Percentiles rank a stretch among this genome's conserved stretches.
phyloP scores from a whole-genome alignment of 257 asterid species.

The Ilex aquifolium region DNA sequence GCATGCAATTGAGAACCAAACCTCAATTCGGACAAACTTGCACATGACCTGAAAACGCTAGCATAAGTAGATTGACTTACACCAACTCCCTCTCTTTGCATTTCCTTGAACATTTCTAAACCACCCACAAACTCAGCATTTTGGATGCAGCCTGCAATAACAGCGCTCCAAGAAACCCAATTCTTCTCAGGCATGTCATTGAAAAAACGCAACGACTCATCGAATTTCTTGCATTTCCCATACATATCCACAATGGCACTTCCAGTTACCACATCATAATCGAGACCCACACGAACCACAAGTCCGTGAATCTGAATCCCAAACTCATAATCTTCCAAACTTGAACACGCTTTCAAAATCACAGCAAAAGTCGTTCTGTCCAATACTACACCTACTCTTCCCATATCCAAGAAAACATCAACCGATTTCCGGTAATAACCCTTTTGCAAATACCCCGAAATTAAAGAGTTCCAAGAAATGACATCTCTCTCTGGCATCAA shows the following conservation, averaged over 20 bases:
- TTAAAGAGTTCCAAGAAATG: constrained; percentile 81
- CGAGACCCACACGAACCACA: constrained; percentile 52
- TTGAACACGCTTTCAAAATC: constrained; percentile 55
- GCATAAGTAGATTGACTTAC: constrained; percentile 85
- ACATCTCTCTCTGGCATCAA: constrained; percentile 68
- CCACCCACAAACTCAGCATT: constrained; percentile 47
- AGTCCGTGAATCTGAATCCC: constrained; percentile 66
- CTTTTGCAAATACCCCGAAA: constrained; percentile 71
- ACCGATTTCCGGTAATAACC: constrained; percentile 36
- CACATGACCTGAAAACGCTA: constrained; percentile 70
- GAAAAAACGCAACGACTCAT: constrained; percentile 46
- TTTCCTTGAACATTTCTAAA: constrained; percentile 51
- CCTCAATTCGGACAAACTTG: constrained; percentile 42
- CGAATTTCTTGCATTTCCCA: constrained; percentile 70
- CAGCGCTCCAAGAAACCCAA: constrained; percentile 88
- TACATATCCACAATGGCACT: constrained; percentile 82
- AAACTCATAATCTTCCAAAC: constrained; percentile 33
- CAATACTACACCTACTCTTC: constrained; percentile 45
- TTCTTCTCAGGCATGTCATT: constrained; percentile 56
- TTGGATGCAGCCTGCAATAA: constrained; percentile 69
- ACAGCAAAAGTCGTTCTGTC: constrained; percentile 72
- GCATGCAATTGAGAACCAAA: constrained; percentile 73
- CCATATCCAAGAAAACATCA: constrained; percentile 46
- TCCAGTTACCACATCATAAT: constrained; percentile 61
- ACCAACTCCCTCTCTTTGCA: constrained; percentile 64